Base-by-base conservation (phyloP, 2,329 filamentous ascomycete species). In the Aspergillus novofumigatus region DNA sequence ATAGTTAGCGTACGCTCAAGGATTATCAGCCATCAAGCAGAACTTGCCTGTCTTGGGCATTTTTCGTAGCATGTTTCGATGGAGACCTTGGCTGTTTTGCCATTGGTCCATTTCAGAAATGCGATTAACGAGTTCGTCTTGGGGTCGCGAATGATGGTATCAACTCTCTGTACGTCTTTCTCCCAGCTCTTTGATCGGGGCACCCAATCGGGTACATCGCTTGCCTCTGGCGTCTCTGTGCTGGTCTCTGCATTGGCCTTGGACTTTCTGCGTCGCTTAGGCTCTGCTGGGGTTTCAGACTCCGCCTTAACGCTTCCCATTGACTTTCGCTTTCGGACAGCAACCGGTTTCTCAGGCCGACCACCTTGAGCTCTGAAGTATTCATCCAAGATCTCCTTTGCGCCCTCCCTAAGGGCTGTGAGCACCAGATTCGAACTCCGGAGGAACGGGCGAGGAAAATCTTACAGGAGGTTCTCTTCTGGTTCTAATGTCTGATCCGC, bases 401-500 rank as follows among this genome's bases (percentile, higher is more conserved):
- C 76, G 52, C 72, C 74, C 3, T 74, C 72, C 58, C 74, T 76
- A 52, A 6, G 25, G 38, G 28, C 23, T 21, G 58, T 71, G 26
- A 70, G 65, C 60, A 57, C 57, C 45, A 32, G 44, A 21, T 42
- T 32, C 17, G 10, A 9, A 20, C 17, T 17, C 2, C 21, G 41
- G 8, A 4, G 26, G 17, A 26, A 20, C 7, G 11, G 23, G 49
- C 17, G 20, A 49, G 44, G 17, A 21, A 14, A 26, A 57, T 49
- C 75, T 55, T 71, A 78, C 72, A 76, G 50, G 4, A 79, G 64
- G 49, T 77, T 75, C 6, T 74, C 72, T 62, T 80, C 77, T 1
- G 77, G 77, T 57, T 81, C 78, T 64, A 73, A 65, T 2, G 78
- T 81, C 53, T 72, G 69, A 49, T 81, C 77, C n/a, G 65, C 61